Conservation (phyloP, 2,329 filamentous ascomycete species). For the Pestalotiopsis sp. region DNA sequence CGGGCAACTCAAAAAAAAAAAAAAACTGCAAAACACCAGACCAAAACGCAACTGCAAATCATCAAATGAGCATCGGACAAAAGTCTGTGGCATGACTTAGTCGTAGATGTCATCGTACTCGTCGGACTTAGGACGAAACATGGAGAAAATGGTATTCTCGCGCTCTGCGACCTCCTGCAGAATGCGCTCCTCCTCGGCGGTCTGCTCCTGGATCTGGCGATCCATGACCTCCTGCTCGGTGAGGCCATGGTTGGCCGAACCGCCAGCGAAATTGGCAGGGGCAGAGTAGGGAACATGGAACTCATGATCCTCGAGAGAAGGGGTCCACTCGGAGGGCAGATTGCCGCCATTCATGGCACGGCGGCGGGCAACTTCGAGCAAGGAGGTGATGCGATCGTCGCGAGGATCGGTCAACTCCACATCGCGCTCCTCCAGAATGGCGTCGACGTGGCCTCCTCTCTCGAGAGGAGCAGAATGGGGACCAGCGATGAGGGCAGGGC, state of each 20-base stretch:
- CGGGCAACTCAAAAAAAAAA: too few relatives aligned
- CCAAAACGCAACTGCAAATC: too few relatives aligned
- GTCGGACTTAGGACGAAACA: too few relatives aligned
- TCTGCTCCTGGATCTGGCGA: too few relatives aligned
- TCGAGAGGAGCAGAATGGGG: not conserved
- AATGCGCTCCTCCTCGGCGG: not conserved
- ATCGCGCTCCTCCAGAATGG: not conserved
- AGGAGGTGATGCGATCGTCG: not conserved
- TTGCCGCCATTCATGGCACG: not conserved
- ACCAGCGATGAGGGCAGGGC: not conserved
- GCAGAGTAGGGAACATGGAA: not conserved
- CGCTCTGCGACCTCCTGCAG: not conserved
- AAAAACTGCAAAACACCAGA: too few relatives aligned
- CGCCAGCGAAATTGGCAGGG: not conserved
- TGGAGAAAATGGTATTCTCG: too few relatives aligned
- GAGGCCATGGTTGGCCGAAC: not conserved
- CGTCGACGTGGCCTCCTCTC: not conserved
- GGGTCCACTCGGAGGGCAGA: not conserved
- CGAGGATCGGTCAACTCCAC: conserved; percentile 1
- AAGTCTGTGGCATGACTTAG: too few relatives aligned
- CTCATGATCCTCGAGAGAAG: not conserved
- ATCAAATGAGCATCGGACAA: too few relatives aligned
- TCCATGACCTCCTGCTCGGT: too few relatives aligned
- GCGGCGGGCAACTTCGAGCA: too few relatives aligned
- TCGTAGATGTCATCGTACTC: too few relatives aligned